phyloP scores from a whole-genome alignment of 495 filamentous ascomycete genomes.

The Penicillium macrosclerotiorum region DNA sequence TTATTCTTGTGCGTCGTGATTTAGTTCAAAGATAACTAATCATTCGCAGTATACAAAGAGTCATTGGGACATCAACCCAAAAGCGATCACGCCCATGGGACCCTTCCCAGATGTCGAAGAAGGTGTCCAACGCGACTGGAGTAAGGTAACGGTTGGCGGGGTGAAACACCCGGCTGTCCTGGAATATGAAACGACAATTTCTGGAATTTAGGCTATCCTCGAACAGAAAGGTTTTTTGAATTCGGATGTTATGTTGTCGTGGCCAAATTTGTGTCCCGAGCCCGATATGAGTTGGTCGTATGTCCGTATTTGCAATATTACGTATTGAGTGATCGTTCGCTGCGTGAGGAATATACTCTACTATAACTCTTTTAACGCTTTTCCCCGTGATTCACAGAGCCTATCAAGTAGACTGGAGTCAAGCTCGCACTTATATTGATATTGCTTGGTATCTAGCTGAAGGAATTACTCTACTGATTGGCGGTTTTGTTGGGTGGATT shows the following conservation, averaged over 20 bases:
- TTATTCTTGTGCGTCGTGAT: not conserved
- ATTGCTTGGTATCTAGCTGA: constrained; percentile 14
- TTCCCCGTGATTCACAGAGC: constrained; percentile 12
- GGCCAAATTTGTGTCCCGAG: no score
- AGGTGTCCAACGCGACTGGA: constrained; percentile 40
- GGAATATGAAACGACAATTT: constrained; percentile 17
- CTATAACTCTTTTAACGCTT: constrained; percentile 13
- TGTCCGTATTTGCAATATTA: no score
- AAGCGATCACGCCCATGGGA: constrained; percentile 62
- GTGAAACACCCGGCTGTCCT: constrained; percentile 30
- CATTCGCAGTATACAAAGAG: constrained; percentile 50
- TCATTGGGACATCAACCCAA: constrained; percentile 58
- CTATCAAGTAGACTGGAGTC: constrained; percentile 6
- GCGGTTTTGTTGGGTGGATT: constrained; percentile 12
- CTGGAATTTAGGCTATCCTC: not conserved
- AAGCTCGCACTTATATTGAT: constrained; percentile 10
- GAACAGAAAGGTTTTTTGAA: no score
- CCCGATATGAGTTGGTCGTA: no score
- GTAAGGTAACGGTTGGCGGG: constrained; percentile 29
- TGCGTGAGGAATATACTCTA: constrained; percentile 2
- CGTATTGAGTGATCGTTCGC: no score
- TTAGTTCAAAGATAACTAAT: not conserved
- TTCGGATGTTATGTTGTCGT: no score
- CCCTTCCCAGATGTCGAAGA: constrained; percentile 61
- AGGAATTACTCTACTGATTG: constrained; percentile 8